A percentile compares a stretch with the other conserved stretches of the same genome.
Conservation (phyloP, 1,139 yeast species). For the Eremothecium coryli region DNA sequence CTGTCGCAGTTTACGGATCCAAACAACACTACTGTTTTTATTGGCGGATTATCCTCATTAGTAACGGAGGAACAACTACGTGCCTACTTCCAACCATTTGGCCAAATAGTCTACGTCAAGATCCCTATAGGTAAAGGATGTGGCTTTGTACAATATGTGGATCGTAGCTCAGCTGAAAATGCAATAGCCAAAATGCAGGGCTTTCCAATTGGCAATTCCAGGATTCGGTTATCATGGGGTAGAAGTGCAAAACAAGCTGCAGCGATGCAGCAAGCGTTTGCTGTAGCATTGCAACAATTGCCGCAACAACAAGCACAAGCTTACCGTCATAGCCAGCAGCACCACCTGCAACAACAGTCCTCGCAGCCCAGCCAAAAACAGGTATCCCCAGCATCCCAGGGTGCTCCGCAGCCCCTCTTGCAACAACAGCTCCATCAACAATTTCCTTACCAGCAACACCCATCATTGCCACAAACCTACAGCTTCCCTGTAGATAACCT, state of each 20-base stretch:
- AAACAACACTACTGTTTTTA: slow-evolving; percentile 85
- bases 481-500: slow-evolving; percentile 11
- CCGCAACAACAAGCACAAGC: slow-evolving; percentile 20
- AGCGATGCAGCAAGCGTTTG: slow-evolving; percentile 15
- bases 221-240: slow-evolving; percentile 89
- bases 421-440: slow-evolving; percentile 8
- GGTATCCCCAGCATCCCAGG: too few species aligned
- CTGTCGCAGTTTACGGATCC: slow-evolving; percentile 60
- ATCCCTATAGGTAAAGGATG: slow-evolving; percentile 91
- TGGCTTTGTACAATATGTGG: slow-evolving; percentile 79
- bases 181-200: slow-evolving; percentile 93
- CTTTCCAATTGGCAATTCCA: slow-evolving; percentile 73
- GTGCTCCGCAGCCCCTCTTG: slow-evolving; percentile 2
- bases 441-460: slow-evolving; percentile 11
- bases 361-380: slow-evolving; percentile 9
- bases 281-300: slow-evolving; percentile 9
- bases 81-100: slow-evolving; percentile 73
- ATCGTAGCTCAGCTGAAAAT: slow-evolving; percentile 76
- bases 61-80: slow-evolving; percentile 70
- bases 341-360: slow-evolving; percentile 10
- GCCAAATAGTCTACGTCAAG: slow-evolving; percentile 73
- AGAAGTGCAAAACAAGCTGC: slow-evolving; percentile 33
- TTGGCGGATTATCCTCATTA: slow-evolving; percentile 74
- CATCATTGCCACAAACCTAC: slow-evolving; percentile 10
- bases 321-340: slow-evolving; percentile 14